Evolutionary conservation across 1,284 basidiomycete species (phyloP), one percentile per base, ranked within the genome.

Genomic region (Malassezia caprae): DNA sequence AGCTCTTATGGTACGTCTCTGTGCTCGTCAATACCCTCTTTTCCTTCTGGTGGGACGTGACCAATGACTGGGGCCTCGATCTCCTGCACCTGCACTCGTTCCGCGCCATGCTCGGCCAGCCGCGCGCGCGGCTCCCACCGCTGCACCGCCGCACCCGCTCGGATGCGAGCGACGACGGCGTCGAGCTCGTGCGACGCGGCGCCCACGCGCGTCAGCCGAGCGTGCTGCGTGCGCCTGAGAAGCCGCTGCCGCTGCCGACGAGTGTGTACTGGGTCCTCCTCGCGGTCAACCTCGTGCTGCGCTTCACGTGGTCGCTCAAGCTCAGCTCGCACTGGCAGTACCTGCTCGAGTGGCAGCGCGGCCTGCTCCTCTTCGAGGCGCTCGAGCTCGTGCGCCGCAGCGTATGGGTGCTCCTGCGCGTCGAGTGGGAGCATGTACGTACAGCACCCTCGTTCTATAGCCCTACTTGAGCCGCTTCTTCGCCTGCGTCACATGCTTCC

Each of bases 21-120:
- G 90, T 90, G 24, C 80, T 82, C 13, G 76, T 94, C 65, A 98
- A 98, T 76, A 93, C 90, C 1, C 76, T 88, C 41, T 99, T 89
- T 76, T 93, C 90, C 6, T 96, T 94, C 76, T 99, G 90, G 88
- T 99, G 94, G 94, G 94, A 98, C 76, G 82, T 98, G 30, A 90
- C 88, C 42, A 89, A 96, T 72, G 94, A 99, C 76, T 99, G 93
- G 93, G 94, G 94, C 0, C 79, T 98, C 43, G 82, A 84, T 40
- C 77, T 96, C 26, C 78, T 96, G 54, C 80, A 59, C 21, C 56
- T 52, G 21, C 31, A 24, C 4, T 61, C 64, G 8, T 54, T 69
- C 56, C 39, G 54, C 15, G 40, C 43, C 21, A 52, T 56, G 17
- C 30, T 62, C 1, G 51, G 50, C 7, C 39, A 61, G 24, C 56